A percentile compares a stretch with the other conserved stretches of the same genome.
These are phyloP conservation scores for Trichosporon sp. DNA, from an alignment of 1,284 basidiomycete species.

Conservation along the genomic window DNA sequence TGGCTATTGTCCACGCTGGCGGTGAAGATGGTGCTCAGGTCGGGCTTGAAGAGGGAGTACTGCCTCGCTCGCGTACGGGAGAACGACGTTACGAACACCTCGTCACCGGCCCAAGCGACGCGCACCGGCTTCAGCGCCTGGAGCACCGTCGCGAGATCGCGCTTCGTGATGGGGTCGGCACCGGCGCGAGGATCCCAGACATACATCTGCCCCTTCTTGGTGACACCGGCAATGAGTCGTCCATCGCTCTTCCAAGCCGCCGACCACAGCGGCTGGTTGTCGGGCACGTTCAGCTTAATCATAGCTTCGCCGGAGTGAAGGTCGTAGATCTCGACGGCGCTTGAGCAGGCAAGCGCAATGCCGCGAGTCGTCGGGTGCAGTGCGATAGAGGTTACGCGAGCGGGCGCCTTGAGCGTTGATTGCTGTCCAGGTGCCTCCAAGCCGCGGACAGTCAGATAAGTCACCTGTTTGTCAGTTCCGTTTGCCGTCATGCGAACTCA, in stretches of 20 bases:
- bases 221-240: constrained; percentile 45
- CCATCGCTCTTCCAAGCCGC: constrained; percentile 55
- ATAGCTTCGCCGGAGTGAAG: constrained; percentile 31
- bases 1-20: constrained; percentile 55
- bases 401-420: constrained; percentile 3
- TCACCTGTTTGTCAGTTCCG: constrained; percentile 15
- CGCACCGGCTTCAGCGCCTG: constrained; percentile 54
- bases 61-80: constrained; percentile 47
- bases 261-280: constrained; percentile 46
- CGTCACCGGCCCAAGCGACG: constrained; percentile 44
- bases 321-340: constrained; percentile 50
- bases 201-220: constrained; percentile 49
- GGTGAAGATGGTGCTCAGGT: constrained; percentile 40
- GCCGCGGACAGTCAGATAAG: constrained; percentile 21
- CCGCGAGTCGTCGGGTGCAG: constrained; percentile 56
- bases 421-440: not conserved
- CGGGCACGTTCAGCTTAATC: constrained; percentile 33
- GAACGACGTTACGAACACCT: constrained; percentile 57
- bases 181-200: constrained; percentile 52
- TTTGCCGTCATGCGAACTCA: constrained; percentile 29
- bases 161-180: constrained; percentile 30
- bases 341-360: constrained; percentile 46
- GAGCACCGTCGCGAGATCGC: constrained; percentile 35
- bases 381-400: constrained; percentile 45
- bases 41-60: constrained; percentile 44